Evolutionary conservation across 805 yeast genomes (phyloP).

Genomic region (Grigorovia jiainica): DNA sequence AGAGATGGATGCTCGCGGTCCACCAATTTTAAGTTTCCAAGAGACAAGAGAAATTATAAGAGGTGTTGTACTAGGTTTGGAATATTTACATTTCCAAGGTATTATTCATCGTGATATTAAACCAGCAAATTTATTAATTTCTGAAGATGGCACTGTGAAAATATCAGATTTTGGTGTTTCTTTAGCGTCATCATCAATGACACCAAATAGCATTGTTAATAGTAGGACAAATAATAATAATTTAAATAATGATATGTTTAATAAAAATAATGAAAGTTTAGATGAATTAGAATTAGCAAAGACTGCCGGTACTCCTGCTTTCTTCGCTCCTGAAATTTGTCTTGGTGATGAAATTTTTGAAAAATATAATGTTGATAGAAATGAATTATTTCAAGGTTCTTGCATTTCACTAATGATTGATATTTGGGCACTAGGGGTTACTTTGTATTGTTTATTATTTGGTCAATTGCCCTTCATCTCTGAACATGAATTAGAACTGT

Average conservation of each 20-base stretch:
- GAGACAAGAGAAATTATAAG: slow-evolving; percentile 66
- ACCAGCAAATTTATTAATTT: slow-evolving; percentile 81
- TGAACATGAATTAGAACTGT: slow-evolving; percentile 61
- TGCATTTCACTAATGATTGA: slow-evolving; percentile 79
- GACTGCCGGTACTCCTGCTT: slow-evolving; percentile 97
- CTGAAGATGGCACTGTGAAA: slow-evolving; percentile 66
- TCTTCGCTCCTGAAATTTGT: slow-evolving; percentile 90
- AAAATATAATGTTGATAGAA: slow-evolving; percentile 16
- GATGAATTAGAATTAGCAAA: slow-evolving; percentile 82
- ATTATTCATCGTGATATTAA: slow-evolving; percentile 92
- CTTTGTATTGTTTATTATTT: slow-evolving; percentile 79
- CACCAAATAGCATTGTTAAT: slow-evolving; percentile 6
- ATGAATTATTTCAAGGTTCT: slow-evolving; percentile 29
- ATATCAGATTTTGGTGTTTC: slow-evolving; percentile 96
- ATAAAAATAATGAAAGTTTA: slow-evolving; percentile 8
- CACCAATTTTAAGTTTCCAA: slow-evolving; percentile 60
- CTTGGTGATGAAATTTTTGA: slow-evolving; percentile 34
- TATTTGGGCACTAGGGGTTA: slow-evolving; percentile 96
- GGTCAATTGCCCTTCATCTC: slow-evolving; percentile 84
- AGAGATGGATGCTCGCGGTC: slow-evolving; percentile 35
- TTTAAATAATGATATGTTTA: not conserved
- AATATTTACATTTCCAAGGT: slow-evolving; percentile 84
- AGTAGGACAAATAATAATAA: not conserved
- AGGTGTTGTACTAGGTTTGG: slow-evolving; percentile 81
- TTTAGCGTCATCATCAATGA: slow-evolving; percentile 30